Conservation (phyloP, 345 rosid genomes). For the Ceriops zippeliana region DNA sequence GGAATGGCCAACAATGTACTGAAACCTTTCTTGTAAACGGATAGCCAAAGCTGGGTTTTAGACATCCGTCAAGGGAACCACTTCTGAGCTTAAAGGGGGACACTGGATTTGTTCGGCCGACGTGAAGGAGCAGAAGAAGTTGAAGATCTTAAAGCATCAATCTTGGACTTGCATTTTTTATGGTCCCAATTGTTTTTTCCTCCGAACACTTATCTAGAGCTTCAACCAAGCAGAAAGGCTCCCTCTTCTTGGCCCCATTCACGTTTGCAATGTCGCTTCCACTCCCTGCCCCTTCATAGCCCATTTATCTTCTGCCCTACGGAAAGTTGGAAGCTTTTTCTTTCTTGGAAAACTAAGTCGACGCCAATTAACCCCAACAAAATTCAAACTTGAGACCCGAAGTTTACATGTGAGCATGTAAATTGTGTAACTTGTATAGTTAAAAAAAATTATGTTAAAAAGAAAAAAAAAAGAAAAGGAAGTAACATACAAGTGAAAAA, state of each 20-base stretch:
- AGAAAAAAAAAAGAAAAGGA: too few relatives aligned
- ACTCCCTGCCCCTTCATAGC: constrained; percentile 3
- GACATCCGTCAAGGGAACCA: constrained; percentile 39
- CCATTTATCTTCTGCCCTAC: background rate
- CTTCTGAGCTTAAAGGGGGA: constrained; percentile 21
- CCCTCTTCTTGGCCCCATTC: constrained; percentile 10
- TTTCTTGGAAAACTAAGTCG: too few relatives aligned
- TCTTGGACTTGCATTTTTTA: constrained; percentile 36
- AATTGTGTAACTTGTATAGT: too few relatives aligned
- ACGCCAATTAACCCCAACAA: too few relatives aligned
- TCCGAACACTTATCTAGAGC: constrained; percentile 37
- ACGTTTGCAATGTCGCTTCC: background rate
- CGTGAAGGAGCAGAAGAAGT: background rate
- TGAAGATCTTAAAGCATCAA: constrained; percentile 33
- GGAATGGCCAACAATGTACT: too few relatives aligned
- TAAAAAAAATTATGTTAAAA: too few relatives aligned
- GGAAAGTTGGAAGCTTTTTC: too few relatives aligned
- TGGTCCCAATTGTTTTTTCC: constrained; percentile 34
- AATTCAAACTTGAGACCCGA: too few relatives aligned
- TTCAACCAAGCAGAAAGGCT: constrained; percentile 17
- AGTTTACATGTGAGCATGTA: too few relatives aligned
- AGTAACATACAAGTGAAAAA: too few relatives aligned
- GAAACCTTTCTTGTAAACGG: background rate
- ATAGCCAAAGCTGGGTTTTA: constrained; percentile 12
- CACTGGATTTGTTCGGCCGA: constrained; percentile 10